Evolutionary conservation across 768 basidiomycete genomes (phyloP), one percentile per base, ranked within the genome.

Genomic region (Rossbeevera mucosa): DNA sequence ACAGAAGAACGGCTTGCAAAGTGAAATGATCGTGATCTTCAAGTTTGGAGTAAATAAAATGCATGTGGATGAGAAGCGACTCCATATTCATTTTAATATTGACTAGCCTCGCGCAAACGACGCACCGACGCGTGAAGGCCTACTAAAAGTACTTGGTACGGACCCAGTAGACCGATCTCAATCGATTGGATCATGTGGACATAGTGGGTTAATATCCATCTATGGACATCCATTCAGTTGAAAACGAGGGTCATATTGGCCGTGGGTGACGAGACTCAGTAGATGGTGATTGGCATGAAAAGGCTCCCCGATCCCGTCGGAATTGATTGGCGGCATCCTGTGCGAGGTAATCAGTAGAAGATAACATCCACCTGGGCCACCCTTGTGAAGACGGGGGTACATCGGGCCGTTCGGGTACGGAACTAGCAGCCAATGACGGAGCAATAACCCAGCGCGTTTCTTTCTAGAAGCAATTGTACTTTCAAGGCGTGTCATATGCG

Each of bases 241-340:
- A 24, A 41, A 53, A 31, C 4, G 18, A 8, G 36, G 36, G n/a
- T 36, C 36, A 4, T n/a, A n/a, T n/a, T n/a, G n/a, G n/a, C n/a
- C 36, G 30, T 55, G 33, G 7, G 43, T 30, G 8, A 47, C 25
- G 43, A 36, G 8, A 47, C 25, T 25, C 20, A 33, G 31, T 1
- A 16, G 22, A 1, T 33, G 24, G 22, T 26, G 52, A 36, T 52
- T 58, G 63, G 47, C 33, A 52, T 7, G 31, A 5, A 1, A 9
- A 16, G 22, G 29, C 26, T 36, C 48, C 53, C 56, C 50, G 63
- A 38, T 1, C 20, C 3, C 21, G 18, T 55, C 62, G 50, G 60
- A 14, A 29, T 24, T 4, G 41, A 40, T 21, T 24, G 9, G 30
- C 36, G 29, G 24, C 0, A 44, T 25, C 28, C 29, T 48, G 46